Base-by-base conservation (phyloP, 140 eudicot genomes). In the Anethum foeniculum region DNA sequence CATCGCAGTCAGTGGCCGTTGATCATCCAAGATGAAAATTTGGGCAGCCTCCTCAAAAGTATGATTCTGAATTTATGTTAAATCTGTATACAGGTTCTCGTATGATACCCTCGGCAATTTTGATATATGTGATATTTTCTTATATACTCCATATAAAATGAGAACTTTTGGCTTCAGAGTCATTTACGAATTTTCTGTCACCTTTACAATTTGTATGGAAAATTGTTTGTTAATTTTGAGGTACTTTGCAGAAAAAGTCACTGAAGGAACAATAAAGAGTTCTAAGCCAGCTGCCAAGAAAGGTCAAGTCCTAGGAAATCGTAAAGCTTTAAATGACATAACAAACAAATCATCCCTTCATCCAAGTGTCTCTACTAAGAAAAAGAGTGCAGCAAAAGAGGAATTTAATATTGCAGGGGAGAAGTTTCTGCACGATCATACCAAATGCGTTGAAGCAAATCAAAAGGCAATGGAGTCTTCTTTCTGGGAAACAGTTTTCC, bases 321-420 rank as follows among this genome's bases (percentile, higher is more conserved):
- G 88, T 79, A 85, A 82, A 82, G 88, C 88, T 49, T 81, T 85
- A 16, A 82, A 82, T 76, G 88, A 85, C 77, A 85, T 85, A 11
- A 85, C 88, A 18, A 85, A 85, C 75, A 85, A 85, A 75, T 67
- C 85, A 49, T 78, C 81, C 15, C 27, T 82, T 30, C 81, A 79
- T 75, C 76, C 15, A 16, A 81, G 82, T 51, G 46, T 82, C 46
- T 75, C 88, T 47, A 64, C 81, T 5, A 83, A 39, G 83, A 82
- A 79, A 23, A 85, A 79, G 41, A 75, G 23, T 15, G 46, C 74
- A 73, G 81, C 64, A 76, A 85, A 79, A 23, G 79, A 74, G 18
- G 82, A 85, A 65, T 15, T 49, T 28, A 75, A 67, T 49, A 54
- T 68, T 51, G 49, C 80, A n/a, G 79, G 80, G 32, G 82, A 75